Percentiles rank a stretch among this genome's conserved stretches.
phyloP scores from a whole-genome alignment of 345 rosid genomes.

The Luvunga scandens region DNA sequence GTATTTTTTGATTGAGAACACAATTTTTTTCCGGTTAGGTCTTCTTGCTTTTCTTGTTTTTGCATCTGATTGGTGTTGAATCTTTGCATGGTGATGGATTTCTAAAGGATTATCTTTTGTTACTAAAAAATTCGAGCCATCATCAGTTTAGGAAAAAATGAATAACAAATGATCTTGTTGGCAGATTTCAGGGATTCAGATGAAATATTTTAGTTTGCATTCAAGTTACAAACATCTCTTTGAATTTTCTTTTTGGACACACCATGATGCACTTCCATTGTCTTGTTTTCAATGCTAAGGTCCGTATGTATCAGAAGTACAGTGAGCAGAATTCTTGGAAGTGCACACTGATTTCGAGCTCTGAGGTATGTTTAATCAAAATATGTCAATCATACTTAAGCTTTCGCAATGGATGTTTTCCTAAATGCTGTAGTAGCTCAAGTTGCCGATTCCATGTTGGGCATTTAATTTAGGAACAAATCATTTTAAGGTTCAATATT shows the following conservation, averaged over 20 bases:
- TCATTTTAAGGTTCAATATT: background rate
- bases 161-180: background rate
- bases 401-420: background rate
- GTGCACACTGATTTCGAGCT: constrained; percentile 56
- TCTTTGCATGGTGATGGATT: background rate
- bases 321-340: constrained; percentile 84
- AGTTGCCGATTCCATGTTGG: background rate
- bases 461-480: background rate
- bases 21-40: background rate
- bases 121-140: background rate
- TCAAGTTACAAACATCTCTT: background rate
- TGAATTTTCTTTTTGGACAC: constrained; percentile 5
- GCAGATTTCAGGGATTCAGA: background rate
- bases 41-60: background rate
- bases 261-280: constrained; percentile 17
- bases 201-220: background rate
- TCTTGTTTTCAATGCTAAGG: constrained; percentile 39
- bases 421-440: background rate
- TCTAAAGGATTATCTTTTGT: background rate
- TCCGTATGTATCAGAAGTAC: constrained; percentile 85
- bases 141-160: background rate
- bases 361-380: constrained; percentile 57
- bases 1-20: background rate
- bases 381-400: background rate
- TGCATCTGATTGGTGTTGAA: background rate